Evolutionary conservation across 2,329 filamentous ascomycete genomes (phyloP).

Genomic region (Claviceps sorghi): DNA sequence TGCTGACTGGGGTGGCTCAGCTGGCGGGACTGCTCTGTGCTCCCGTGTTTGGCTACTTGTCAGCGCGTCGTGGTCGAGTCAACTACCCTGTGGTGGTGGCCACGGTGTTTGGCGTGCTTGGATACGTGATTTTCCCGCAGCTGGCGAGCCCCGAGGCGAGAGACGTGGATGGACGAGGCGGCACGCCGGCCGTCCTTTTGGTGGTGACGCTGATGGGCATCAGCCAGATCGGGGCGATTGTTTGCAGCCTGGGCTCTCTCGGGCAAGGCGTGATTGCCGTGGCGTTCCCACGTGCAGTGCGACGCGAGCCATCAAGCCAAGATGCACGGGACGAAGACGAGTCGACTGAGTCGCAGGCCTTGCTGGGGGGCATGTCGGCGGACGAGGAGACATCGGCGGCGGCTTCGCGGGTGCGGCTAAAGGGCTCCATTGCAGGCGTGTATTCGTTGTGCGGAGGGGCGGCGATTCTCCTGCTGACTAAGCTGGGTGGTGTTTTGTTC

Average conservation of each 20-base stretch:
- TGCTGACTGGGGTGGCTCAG: constrained; percentile 80
- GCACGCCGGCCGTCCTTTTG: constrained; percentile 54
- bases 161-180: constrained; percentile 48
- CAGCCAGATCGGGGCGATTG: constrained; percentile 91
- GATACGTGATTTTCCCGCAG: constrained; percentile 64
- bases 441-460: constrained; percentile 85
- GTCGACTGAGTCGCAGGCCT: constrained; percentile 23
- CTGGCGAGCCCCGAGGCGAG: constrained; percentile 62
- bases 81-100: constrained; percentile 64
- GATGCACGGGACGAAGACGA: constrained; percentile 23
- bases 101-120: constrained; percentile 58
- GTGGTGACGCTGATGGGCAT: constrained; percentile 71
- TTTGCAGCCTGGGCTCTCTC: constrained; percentile 82
- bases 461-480: constrained; percentile 82
- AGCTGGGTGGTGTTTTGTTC: constrained; percentile 76
- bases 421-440: constrained; percentile 87
- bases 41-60: constrained; percentile 73
- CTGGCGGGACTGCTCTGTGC: constrained; percentile 72
- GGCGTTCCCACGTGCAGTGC: constrained; percentile 21
- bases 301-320: constrained; percentile 12
- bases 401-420: constrained; percentile 46
- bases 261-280: constrained; percentile 60
- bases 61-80: constrained; percentile 49
- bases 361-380: constrained; percentile 18
- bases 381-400: constrained; percentile 14